Conservation (phyloP, 2,329 filamentous ascomycete genomes). For the Thelonectria olida region DNA sequence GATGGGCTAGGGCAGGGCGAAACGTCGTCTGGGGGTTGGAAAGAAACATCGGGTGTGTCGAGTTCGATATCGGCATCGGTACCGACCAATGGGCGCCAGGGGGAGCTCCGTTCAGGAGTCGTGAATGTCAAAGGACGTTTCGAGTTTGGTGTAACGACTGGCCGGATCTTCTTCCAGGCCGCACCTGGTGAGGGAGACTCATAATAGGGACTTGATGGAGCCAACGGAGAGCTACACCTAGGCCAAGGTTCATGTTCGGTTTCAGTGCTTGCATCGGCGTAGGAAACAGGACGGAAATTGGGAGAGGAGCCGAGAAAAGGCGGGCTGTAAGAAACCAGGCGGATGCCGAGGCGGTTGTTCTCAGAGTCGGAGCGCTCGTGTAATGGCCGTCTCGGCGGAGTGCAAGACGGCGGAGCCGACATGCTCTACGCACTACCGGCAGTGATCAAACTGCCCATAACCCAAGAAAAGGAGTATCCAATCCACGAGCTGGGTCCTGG, state of each 20-base stretch:
- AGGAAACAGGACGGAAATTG: constrained; percentile 37
- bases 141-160: constrained; percentile 26
- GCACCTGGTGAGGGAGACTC: constrained; percentile 38
- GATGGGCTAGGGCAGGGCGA: constrained; percentile 27
- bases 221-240: constrained; percentile 25
- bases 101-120: constrained; percentile 31
- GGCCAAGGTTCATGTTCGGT: constrained; percentile 31
- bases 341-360: constrained; percentile 46
- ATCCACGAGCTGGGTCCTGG: background rate
- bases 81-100: constrained; percentile 26
- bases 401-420: constrained; percentile 43
- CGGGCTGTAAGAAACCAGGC: constrained; percentile 51
- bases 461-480: constrained; percentile 26
- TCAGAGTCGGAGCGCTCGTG: constrained; percentile 42
- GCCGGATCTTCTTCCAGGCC: constrained; percentile 29
- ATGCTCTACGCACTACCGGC: constrained; percentile 44
- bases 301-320: constrained; percentile 45
- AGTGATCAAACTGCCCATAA: constrained; percentile 29
- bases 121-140: constrained; percentile 26
- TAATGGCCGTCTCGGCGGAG: constrained; percentile 41
- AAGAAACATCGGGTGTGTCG: constrained; percentile 27
- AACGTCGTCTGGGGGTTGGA: constrained; percentile 2
- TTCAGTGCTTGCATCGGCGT: constrained; percentile 35
- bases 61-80: constrained; percentile 29
- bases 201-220: constrained; percentile 33